Evolutionary conservation across 2,329 filamentous ascomycete species (phyloP).

Genomic region (Penicillium brevicompactum): DNA sequence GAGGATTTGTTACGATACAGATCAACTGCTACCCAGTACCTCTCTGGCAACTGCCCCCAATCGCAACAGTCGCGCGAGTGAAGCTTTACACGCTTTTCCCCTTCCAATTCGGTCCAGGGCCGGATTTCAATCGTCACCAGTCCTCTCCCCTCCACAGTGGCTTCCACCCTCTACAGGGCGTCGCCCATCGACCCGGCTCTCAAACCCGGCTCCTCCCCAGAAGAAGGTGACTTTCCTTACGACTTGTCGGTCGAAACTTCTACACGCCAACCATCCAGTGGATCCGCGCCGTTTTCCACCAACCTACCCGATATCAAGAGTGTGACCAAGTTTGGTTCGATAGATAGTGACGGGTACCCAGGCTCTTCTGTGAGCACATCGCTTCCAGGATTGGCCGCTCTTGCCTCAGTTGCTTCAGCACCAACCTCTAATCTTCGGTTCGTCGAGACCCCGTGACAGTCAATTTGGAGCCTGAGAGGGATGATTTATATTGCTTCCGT

Average conservation of each 20-base stretch:
- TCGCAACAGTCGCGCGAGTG: constrained; percentile 6
- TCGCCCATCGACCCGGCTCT: constrained; percentile 57
- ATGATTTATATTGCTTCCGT: not conserved
- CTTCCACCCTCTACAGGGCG: constrained; percentile 61
- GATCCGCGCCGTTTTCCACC: constrained; percentile 52
- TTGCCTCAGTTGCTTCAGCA: constrained; percentile 60
- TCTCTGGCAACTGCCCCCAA: not conserved
- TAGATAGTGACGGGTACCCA: constrained; percentile 29
- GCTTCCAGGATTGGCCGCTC: constrained; percentile 60
- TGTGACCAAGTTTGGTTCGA: constrained; percentile 32
- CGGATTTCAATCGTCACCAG: constrained; percentile 37
- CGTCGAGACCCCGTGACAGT: constrained; percentile 20
- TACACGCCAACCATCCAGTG: constrained; percentile 48
- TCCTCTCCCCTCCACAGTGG: constrained; percentile 61
- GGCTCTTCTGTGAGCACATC: constrained; percentile 42
- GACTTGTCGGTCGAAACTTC: constrained; percentile 51
- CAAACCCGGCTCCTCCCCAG: constrained; percentile 49
- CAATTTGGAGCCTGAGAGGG: not conserved
- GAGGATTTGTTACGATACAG: not conserved
- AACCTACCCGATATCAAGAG: constrained; percentile 33
- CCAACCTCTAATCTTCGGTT: constrained; percentile 57
- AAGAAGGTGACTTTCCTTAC: constrained; percentile 37
- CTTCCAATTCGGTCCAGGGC: constrained; percentile 35
- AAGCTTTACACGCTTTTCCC: not conserved
- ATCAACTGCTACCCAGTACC: not conserved